phyloP scores from a whole-genome alignment of 306 rosid species.

The Abrus precatorius region DNA sequence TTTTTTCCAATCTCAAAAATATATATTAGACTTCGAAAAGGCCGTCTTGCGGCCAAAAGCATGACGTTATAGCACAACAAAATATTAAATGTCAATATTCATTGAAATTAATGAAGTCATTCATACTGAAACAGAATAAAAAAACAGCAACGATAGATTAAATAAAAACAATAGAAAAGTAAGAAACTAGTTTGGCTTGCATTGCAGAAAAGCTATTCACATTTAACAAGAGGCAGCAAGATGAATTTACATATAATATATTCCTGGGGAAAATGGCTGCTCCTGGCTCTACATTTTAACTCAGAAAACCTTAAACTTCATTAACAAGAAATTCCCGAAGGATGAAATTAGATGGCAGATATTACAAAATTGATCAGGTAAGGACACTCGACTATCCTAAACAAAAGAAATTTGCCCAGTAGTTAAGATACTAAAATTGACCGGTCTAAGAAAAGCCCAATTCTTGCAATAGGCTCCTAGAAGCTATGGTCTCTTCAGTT shows the following conservation, averaged over 20 bases:
- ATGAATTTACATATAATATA: constrained; percentile 54
- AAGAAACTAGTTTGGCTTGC: constrained; percentile 46
- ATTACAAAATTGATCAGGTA: constrained; percentile 85
- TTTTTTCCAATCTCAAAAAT: not conserved
- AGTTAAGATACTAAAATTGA: constrained; percentile 59
- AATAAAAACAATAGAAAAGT: constrained; percentile 4
- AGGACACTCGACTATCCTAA: constrained; percentile 57
- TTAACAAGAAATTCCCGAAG: constrained; percentile 51
- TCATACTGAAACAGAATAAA: not conserved
- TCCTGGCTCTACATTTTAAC: constrained; percentile 53
- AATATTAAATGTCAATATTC: not conserved
- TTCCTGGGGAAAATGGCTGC: constrained; percentile 53
- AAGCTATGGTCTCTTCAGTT: constrained; percentile 51
- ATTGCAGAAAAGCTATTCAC: constrained; percentile 56
- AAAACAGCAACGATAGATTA: not conserved
- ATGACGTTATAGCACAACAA: not conserved
- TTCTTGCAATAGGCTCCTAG: constrained; percentile 51
- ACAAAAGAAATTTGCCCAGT: constrained; percentile 56
- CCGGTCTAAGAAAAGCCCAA: constrained; percentile 50
- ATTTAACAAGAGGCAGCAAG: constrained; percentile 48
- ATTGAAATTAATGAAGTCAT: not conserved
- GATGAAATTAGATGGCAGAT: constrained; percentile 57
- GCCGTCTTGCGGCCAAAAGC: not conserved
- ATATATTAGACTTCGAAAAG: not conserved
- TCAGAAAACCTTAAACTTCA: constrained; percentile 47